Base-by-base conservation (phyloP, 805 yeast species). In the Kazachstania martiniae region DNA sequence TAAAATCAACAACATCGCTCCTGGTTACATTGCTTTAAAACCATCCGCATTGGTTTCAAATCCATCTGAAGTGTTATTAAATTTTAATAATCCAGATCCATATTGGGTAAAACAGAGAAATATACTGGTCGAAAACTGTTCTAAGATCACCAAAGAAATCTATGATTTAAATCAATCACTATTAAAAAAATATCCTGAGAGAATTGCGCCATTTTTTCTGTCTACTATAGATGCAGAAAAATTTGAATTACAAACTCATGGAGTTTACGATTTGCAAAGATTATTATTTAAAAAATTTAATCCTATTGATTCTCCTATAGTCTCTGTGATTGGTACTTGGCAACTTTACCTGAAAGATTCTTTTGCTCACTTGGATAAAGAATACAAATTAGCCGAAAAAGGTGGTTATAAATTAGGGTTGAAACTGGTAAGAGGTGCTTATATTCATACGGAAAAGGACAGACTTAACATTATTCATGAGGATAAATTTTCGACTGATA, bases 341-440 rank as follows among this genome's bases (percentile, higher is more conserved):
- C 97, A 87, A 63, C 76, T 89, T 84, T 87, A 87, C 58, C 66
- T 89, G 49, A 73, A 76, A 31, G 83, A 79, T 41, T 75, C 93
- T 1, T 54, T 75, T 2, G 65, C 66, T 14, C 67, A 81, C 43
- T 62, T 89, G 41, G 56, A 69, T 21, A 42, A 60, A 25, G 96
- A 87, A 53, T 70, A 72, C 42, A 58, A 65, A 42, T 62, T 75
- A 35, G 95, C 96, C 12, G 44, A 59, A 36, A 54, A 66, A 34
- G 67, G 70, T 33, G 57, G 60, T 13, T 87, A 87, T 58, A 71
- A 80, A 51, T 60, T 86, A 36, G 95, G 95, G 14, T 64, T 86
- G 65, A 87, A 87, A 59, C 68, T 87, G 34, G 97, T 87, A 12
- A 74, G 97, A 58, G 97, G 97, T 42, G 97, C 97, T 12, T 87